Conservation (phyloP, 2,329 filamentous ascomycete species). For the Xylariaceae sp. region DNA sequence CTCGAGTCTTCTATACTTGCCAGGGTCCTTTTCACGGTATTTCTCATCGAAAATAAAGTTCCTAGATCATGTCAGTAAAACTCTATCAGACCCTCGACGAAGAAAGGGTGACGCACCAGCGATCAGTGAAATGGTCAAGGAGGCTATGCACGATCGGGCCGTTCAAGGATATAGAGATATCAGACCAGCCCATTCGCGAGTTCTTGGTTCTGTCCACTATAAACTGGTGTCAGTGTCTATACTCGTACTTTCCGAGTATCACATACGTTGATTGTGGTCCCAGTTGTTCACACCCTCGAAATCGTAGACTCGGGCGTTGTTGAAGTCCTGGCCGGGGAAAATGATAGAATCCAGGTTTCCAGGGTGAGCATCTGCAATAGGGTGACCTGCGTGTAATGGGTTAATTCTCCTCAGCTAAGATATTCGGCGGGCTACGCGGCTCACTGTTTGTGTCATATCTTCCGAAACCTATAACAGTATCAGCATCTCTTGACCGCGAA, state of each 20-base stretch:
- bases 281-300: slow-evolving; percentile 72
- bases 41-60: slow-evolving; percentile 86
- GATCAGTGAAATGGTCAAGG: slow-evolving; percentile 70
- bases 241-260: not conserved
- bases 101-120: slow-evolving; percentile 54
- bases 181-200: slow-evolving; percentile 90
- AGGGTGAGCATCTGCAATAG: slow-evolving; percentile 78
- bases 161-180: slow-evolving; percentile 70
- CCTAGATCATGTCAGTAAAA: slow-evolving; percentile 33
- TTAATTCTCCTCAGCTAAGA: slow-evolving; percentile 3
- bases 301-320: slow-evolving; percentile 80
- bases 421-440: slow-evolving; percentile 17
- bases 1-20: slow-evolving; percentile 42
- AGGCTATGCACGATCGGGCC: slow-evolving; percentile 73
- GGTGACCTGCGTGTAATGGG: slow-evolving; percentile 47
- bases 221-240: not conserved
- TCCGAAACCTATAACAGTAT: slow-evolving; percentile 56
- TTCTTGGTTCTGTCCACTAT: slow-evolving; percentile 67
- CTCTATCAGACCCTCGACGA: not conserved
- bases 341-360: slow-evolving; percentile 68
- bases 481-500: slow-evolving; percentile 13
- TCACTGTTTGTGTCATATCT: slow-evolving; percentile 77
- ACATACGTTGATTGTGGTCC: slow-evolving; percentile 70
- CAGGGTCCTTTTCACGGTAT: slow-evolving; percentile 52
- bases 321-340: slow-evolving; percentile 89